Conservation (phyloP, 192 early-diverging fungal species). For the Backusella macrospora region DNA sequence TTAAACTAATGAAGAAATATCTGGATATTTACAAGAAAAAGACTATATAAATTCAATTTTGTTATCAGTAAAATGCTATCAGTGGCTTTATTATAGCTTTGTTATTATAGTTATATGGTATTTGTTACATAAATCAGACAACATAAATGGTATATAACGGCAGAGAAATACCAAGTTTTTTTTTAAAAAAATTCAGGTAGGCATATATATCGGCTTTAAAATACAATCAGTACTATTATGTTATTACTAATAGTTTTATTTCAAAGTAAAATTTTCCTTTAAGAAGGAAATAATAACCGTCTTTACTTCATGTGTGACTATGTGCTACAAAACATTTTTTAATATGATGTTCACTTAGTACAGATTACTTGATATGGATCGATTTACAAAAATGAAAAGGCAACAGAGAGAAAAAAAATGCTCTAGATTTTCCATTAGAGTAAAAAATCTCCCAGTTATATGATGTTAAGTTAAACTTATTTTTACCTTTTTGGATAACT, state of each 20-base stretch:
- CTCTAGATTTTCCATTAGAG: slow-evolving; percentile 5
- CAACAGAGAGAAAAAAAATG: background rate
- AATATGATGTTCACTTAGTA: background rate
- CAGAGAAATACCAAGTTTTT: no score
- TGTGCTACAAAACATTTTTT: background rate
- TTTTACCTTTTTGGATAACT: slow-evolving; percentile 7
- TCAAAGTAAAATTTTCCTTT: slow-evolving; percentile 1
- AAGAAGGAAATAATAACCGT: slow-evolving; percentile 7
- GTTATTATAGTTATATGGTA: no score
- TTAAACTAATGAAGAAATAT: no score
- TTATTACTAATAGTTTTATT: background rate
- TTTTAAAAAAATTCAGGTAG: no score
- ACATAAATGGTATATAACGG: no score
- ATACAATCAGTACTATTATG: background rate
- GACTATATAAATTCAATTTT: no score
- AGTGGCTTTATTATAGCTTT: no score
- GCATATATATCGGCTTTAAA: background rate
- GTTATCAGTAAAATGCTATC: no score
- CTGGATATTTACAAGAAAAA: no score
- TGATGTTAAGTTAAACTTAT: background rate
- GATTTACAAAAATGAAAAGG: slow-evolving; percentile 6
- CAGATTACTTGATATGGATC: slow-evolving; percentile 2
- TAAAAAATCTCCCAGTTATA: background rate
- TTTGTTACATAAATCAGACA: no score
- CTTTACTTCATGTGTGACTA: background rate